phyloP scores from a whole-genome alignment of 2,329 filamentous ascomycete genomes.

The Trichoderma sp. region DNA sequence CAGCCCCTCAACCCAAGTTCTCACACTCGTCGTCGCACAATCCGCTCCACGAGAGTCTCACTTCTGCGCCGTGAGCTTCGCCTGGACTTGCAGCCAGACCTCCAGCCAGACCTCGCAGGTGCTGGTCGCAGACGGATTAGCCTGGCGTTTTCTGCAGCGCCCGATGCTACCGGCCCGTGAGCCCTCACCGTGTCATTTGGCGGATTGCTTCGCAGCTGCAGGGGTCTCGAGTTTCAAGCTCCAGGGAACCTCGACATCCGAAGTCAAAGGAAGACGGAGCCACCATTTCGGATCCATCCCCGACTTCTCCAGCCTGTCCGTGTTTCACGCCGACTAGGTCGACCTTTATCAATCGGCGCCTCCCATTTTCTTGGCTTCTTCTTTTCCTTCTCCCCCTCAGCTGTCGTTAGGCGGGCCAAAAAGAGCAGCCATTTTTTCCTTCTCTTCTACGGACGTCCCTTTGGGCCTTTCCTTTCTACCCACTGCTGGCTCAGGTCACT shows the following conservation, averaged over 20 bases:
- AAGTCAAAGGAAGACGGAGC: constrained; percentile 9
- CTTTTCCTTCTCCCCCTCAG: constrained; percentile 22
- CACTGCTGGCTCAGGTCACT: constrained; percentile 60
- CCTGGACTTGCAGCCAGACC: neutral
- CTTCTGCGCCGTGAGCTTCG: neutral
- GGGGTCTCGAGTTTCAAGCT: constrained; percentile 18
- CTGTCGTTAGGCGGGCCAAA: constrained; percentile 24
- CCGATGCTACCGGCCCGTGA: neutral
- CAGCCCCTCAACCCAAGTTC: constrained; percentile 19
- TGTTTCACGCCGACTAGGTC: constrained; percentile 6
- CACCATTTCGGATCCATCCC: constrained; percentile 5
- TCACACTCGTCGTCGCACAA: constrained; percentile 23
- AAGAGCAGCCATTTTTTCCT: constrained; percentile 23
- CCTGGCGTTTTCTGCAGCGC: neutral
- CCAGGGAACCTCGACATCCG: constrained; percentile 18
- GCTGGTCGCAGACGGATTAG: neutral
- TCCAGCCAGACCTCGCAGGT: neutral
- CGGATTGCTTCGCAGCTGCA: constrained; percentile 9
- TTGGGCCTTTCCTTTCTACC: constrained; percentile 9
- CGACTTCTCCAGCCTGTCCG: constrained; percentile 2
- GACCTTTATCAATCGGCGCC: constrained; percentile 14
- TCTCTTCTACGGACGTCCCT: constrained; percentile 19
- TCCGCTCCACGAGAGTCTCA: constrained; percentile 11
- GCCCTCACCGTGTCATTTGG: neutral
- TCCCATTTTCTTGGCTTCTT: constrained; percentile 17